phyloP scores from a whole-genome alignment of 169 alveolate genomes.

The Plasmodium inui region DNA sequence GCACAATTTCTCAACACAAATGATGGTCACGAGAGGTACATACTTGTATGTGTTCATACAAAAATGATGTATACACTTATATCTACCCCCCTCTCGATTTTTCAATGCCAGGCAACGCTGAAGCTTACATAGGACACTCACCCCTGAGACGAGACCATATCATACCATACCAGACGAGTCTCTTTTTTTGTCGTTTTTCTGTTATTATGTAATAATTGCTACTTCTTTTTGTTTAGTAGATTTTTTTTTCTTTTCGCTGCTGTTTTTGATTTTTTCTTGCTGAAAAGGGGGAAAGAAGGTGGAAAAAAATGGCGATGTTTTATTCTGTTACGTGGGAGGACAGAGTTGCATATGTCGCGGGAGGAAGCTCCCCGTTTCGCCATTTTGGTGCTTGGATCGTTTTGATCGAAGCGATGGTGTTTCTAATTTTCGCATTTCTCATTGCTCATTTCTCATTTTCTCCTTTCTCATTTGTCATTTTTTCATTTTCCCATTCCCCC shows the following conservation, averaged over 20 bases:
- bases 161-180: background rate
- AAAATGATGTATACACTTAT: background rate
- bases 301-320: background rate
- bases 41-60: background rate
- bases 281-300: background rate
- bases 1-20: background rate
- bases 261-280: constrained; percentile 45
- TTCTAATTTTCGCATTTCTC: background rate
- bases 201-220: background rate
- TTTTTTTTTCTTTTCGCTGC: background rate
- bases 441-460: background rate
- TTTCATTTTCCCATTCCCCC: background rate
- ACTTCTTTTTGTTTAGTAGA: background rate
- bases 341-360: background rate
- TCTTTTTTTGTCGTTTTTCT: background rate
- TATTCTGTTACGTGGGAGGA: background rate
- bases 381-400: background rate
- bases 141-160: background rate
- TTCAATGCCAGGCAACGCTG: constrained; percentile 66
- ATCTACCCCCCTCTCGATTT: background rate
- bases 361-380: background rate
- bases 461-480: background rate
- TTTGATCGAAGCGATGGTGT: background rate
- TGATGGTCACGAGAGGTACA: background rate
- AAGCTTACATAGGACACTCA: constrained; percentile 24